These are phyloP conservation scores for Citrus maxima DNA, from an alignment of 345 rosid species.

Conservation along the genomic window DNA sequence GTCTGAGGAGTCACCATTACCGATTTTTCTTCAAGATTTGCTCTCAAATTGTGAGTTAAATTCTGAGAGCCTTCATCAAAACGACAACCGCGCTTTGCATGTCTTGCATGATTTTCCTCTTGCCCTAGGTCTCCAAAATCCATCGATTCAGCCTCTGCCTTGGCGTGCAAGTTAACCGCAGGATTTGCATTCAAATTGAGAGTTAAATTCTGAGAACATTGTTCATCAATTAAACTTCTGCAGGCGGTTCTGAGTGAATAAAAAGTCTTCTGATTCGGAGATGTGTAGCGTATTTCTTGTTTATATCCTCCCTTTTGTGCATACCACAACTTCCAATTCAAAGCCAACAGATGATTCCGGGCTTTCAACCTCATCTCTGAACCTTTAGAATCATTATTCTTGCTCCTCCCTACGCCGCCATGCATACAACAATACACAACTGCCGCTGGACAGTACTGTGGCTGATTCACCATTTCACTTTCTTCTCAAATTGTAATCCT, in stretches of 20 bases:
- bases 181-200: neutral
- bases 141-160: neutral
- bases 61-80: too few species aligned
- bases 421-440: too few species aligned
- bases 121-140: neutral
- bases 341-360: neutral
- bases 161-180: neutral
- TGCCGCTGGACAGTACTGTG: too few species aligned
- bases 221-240: neutral
- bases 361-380: neutral
- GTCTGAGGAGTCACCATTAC: neutral
- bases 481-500: too few species aligned
- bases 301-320: neutral
- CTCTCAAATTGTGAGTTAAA: too few species aligned
- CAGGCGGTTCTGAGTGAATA: constrained; percentile 16
- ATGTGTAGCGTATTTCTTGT: constrained; percentile 1
- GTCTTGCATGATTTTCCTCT: neutral
- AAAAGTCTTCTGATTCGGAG: neutral
- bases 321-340: constrained; percentile 8
- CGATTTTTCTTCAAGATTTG: neutral
- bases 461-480: too few species aligned
- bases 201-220: too few species aligned
- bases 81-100: neutral
- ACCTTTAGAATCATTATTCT: neutral
- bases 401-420: too few species aligned